Evolutionary conservation across 75 land plant species (phyloP).

Genomic region (Sequoia sempervirens): DNA sequence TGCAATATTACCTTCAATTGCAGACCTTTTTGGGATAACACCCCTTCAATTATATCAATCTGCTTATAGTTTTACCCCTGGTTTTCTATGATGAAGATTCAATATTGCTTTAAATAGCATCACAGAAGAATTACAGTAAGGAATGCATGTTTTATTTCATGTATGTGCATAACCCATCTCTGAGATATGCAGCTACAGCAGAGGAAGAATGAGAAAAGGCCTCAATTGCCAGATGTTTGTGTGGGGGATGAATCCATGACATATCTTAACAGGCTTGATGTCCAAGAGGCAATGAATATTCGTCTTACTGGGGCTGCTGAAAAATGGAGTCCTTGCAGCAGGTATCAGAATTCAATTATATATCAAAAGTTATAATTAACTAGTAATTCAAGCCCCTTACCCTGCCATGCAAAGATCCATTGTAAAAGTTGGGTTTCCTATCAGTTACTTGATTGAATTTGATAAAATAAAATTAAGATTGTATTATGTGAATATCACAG

Average conservation of each 20-base stretch:
- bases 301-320: conserved; percentile 9
- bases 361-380: neutral
- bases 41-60: no score
- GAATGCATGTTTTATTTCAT: no score
- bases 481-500: neutral
- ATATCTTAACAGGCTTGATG: conserved; percentile 41
- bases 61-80: neutral
- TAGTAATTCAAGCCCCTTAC: neutral
- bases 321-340: conserved; percentile 39
- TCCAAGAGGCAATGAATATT: conserved; percentile 40
- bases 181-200: neutral
- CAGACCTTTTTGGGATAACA: neutral
- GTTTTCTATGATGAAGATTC: neutral
- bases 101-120: neutral
- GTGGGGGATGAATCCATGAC: conserved; percentile 9
- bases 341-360: neutral
- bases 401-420: no score
- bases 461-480: neutral
- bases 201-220: neutral
- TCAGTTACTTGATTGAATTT: neutral
- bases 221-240: conserved; percentile 5
- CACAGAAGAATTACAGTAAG: neutral
- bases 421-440: neutral
- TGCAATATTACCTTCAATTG: neutral
- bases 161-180: no score